These are phyloP conservation scores for Populus deltoides DNA, from an alignment of 345 rosid genomes.

Conservation along the genomic window DNA sequence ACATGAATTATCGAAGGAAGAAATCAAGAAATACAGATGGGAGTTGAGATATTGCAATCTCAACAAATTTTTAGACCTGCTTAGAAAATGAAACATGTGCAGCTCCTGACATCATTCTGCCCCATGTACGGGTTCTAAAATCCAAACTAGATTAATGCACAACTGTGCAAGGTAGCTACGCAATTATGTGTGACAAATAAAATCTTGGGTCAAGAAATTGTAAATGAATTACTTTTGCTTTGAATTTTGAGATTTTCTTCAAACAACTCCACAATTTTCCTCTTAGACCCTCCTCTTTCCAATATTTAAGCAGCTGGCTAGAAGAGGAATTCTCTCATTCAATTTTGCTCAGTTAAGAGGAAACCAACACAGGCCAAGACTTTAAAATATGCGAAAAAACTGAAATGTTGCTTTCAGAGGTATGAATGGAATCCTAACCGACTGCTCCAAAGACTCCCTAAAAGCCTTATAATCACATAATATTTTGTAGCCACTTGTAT, in stretches of 20 bases:
- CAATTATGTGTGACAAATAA: background rate
- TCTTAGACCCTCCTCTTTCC: background rate
- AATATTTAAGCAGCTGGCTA: background rate
- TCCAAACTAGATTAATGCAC: background rate
- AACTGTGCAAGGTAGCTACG: background rate
- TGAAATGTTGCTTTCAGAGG: background rate
- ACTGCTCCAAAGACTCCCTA: background rate
- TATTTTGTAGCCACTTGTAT: background rate
- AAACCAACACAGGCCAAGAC: background rate
- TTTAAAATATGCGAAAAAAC: background rate
- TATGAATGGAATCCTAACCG: background rate
- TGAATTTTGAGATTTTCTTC: background rate
- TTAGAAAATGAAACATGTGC: background rate
- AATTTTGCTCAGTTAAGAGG: background rate
- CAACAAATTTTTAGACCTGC: background rate
- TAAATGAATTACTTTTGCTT: background rate
- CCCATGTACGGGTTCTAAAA: background rate
- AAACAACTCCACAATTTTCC: background rate
- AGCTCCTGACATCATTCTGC: background rate
- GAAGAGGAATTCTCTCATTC: background rate
- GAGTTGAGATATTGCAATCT: background rate
- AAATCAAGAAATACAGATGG: background rate
- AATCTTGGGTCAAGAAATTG: background rate
- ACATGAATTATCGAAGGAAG: background rate
- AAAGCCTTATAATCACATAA: background rate